A percentile compares a stretch with the other conserved stretches of the same genome.
Conservation (phyloP, 805 yeast species). For the Metschnikowia baotianmanensis region DNA sequence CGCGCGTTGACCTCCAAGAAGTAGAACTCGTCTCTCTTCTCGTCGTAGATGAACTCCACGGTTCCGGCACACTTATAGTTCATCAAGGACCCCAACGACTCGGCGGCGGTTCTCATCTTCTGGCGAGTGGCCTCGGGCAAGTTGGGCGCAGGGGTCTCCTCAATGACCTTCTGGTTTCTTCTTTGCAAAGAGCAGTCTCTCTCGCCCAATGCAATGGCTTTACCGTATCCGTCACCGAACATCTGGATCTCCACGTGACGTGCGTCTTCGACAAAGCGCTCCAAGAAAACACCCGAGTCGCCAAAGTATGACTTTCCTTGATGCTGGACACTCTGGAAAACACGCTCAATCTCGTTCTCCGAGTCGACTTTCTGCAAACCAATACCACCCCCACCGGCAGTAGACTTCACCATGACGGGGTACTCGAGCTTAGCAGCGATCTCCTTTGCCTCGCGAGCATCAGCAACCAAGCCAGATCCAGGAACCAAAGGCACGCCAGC, state of each 20-base stretch:
- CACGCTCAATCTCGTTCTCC: constrained; percentile 74
- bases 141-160: constrained; percentile 97
- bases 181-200: constrained; percentile 97
- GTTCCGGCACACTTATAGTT: constrained; percentile 97
- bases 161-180: constrained; percentile 93
- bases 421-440: constrained; percentile 75
- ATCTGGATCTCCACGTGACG: constrained; percentile 96
- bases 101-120: constrained; percentile 79
- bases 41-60: constrained; percentile 92
- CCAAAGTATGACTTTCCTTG: constrained; percentile 93
- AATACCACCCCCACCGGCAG: constrained; percentile 99
- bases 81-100: constrained; percentile 75
- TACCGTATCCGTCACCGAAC: constrained; percentile 93
- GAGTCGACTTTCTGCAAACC: constrained; percentile 92
- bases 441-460: constrained; percentile 69
- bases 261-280: constrained; percentile 90
- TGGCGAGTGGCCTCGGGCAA: constrained; percentile 76
- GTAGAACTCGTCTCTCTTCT: constrained; percentile 81
- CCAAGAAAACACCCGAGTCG: constrained; percentile 92
- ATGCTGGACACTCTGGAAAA: constrained; percentile 87
- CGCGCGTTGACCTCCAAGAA: constrained; percentile 96
- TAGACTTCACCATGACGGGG: constrained; percentile 94
- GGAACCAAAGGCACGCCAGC: constrained; percentile 98
- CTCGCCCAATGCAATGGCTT: constrained; percentile 92
- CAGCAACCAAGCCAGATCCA: constrained; percentile 82